These are phyloP conservation scores for Chernovozyma aurita DNA, from an alignment of 1,139 yeast genomes.

Conservation along the genomic window DNA sequence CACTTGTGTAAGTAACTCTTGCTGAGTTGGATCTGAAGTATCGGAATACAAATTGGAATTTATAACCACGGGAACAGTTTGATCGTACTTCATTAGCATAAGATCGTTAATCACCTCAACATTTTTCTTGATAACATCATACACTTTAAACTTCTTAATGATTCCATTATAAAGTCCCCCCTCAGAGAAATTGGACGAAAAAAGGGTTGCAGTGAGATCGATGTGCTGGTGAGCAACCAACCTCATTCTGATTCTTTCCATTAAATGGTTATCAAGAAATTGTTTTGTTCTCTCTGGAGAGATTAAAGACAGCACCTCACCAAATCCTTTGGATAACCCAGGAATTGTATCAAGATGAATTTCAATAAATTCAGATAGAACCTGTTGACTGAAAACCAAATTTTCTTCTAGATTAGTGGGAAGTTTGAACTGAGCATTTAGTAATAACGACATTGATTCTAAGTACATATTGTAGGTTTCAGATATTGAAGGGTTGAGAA, in stretches of 20 bases:
- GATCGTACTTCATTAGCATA: slow-evolving; percentile 77
- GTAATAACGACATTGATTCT: slow-evolving; percentile 61
- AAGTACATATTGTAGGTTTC: slow-evolving; percentile 71
- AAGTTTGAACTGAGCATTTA: slow-evolving; percentile 36
- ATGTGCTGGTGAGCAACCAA: slow-evolving; percentile 83
- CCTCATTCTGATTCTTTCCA: slow-evolving; percentile 82
- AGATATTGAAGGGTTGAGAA: slow-evolving; percentile 86
- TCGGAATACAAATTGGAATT: slow-evolving; percentile 36
- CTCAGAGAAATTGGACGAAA: slow-evolving; percentile 19
- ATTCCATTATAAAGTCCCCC: slow-evolving; percentile 63
- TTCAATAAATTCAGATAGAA: slow-evolving; percentile 58
- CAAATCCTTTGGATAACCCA: slow-evolving; percentile 74
- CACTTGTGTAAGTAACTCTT: slow-evolving; percentile 8
- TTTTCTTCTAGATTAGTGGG: slow-evolving; percentile 53
- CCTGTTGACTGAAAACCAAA: slow-evolving; percentile 38
- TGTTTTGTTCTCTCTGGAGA: slow-evolving; percentile 43
- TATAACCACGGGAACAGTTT: slow-evolving; percentile 55
- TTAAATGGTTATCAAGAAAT: slow-evolving; percentile 73
- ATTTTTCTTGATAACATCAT: slow-evolving; percentile 55
- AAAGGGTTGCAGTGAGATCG: slow-evolving; percentile 42
- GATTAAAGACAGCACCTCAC: slow-evolving; percentile 59
- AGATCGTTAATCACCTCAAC: slow-evolving; percentile 78
- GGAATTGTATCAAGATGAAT: slow-evolving; percentile 83
- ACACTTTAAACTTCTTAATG: slow-evolving; percentile 58
- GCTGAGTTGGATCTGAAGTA: slow-evolving; percentile 5